Base-by-base conservation (phyloP, 2,329 filamentous ascomycete species). In the Tolypocladium album region DNA sequence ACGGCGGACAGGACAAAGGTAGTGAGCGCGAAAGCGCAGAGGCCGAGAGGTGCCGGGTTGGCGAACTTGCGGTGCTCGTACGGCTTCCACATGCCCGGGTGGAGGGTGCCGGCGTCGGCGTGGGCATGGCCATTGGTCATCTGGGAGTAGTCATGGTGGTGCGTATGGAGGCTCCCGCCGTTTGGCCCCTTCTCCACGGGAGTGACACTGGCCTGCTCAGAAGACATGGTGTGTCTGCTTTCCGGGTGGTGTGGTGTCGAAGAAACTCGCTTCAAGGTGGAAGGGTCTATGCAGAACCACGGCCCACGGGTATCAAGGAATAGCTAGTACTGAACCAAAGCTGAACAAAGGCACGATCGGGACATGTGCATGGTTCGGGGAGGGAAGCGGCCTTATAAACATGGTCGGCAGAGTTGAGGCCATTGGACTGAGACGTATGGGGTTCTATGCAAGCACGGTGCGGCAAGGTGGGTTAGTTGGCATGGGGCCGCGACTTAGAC, bases 11-110 rank as follows among this genome's bases (percentile, higher is more conserved):
- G 82, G 43, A 93, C 84, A 72, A 93, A 93, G 15, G 89, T 93
- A 59, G 89, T 93, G 69, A 93, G 79, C 64, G 89, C 90, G 78
- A 93, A 93, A 71, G 88, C 89, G 63, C 79, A 83, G 56, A 93
- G 83, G 64, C 90, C 89, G 45, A 92, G 80, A 38, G 89, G 89
- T 58, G 87, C 88, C 5, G 89, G 89, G 75, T 92, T 92, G 77
- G 82, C 89, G 72, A 92, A 84, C 77, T 89, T 88, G 75, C 87
- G 85, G 71, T 83, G 81, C 74, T 84, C 82, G 58, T 78, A 76
- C 11, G 85, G 78, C 74, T 81, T 84, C 79, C 87, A 83, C 53
- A 80, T 73, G 75, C 87, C 87, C 58, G 88, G 87, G 74, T 91
- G 87, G 73, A 90, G 86, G 68, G 87, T 85, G 76, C 87, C 87